Base-by-base conservation (phyloP, 768 basidiomycete genomes). In the Phlebiopsis gigantea region DNA sequence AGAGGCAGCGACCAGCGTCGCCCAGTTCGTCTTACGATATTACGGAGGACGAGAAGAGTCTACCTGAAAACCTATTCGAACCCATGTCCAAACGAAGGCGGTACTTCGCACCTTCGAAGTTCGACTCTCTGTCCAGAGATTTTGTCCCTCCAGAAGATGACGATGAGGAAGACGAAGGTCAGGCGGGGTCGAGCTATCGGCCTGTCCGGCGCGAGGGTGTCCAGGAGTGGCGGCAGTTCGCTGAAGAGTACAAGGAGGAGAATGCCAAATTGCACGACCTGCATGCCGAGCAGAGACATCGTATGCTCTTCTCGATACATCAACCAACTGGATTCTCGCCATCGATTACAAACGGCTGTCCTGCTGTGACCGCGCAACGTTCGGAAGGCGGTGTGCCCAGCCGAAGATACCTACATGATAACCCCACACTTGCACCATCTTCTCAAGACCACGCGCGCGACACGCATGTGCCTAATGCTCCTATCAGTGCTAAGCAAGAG, bases 231-330 rank as follows among this genome's bases (percentile, higher is more conserved):
- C 60, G 61, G 31, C 56, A 63, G 57, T 54, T 60, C 44, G 57
- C 68, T 12, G 68, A 67, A 47, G 71, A 63, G 71, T 92, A 91
- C 72, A 78, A 79, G 65, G 71, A 74, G 29, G 73, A 80, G 55
- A 92, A 92, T 69, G 78, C 62, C 46, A 71, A 88, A 61, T 79
- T 92, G 34, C 82, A 86, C 56, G 83, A 90, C 63, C 67, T 90
- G 51, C 89, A 91, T 62, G 75, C 81, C 39, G 75, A 85, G 22
- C 78, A 87, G 61, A 81, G 86, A 53, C 85, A 88, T 63, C 77
- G 87, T 49, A 71, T 82, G 30, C 57, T 83, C 24, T 82, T 74
- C 53, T 57, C 30, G 19, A 30, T 26, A 8, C 28, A 12, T 22
- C 34, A 15, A 41, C 44, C 17, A 39, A 9, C 34, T 3, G 34